These are phyloP conservation scores for Neurospora sp. DNA, from an alignment of 495 filamentous ascomycete genomes.

Conservation along the genomic window DNA sequence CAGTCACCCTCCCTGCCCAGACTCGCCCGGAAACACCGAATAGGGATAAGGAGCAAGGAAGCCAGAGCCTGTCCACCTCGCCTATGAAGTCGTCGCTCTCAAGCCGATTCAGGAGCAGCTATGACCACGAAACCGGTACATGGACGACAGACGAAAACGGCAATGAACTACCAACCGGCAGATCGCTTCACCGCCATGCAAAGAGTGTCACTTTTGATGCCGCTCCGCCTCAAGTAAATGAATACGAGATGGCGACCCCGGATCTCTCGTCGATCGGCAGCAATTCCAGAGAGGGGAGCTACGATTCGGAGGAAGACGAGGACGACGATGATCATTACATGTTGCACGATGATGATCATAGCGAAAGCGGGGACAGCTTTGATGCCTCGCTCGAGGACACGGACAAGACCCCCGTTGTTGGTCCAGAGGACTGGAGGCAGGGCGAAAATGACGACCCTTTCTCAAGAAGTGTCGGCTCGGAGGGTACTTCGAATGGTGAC, in stretches of 20 bases:
- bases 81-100: slow-evolving; percentile 82
- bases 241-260: slow-evolving; percentile 96
- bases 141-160: slow-evolving; percentile 56
- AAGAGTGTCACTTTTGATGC: slow-evolving; percentile 97
- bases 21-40: slow-evolving; percentile 48
- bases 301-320: slow-evolving; percentile 68
- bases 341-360: slow-evolving; percentile 52
- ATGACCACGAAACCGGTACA: slow-evolving; percentile 59
- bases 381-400: slow-evolving; percentile 90
- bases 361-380: slow-evolving; percentile 82
- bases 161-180: slow-evolving; percentile 47
- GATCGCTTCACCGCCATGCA: slow-evolving; percentile 62
- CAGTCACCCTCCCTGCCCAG: slow-evolving; percentile 1
- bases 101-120: slow-evolving; percentile 61
- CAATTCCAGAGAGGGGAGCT: slow-evolving; percentile 82
- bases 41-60: slow-evolving; percentile 45
- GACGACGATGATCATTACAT: slow-evolving; percentile 67
- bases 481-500: slow-evolving; percentile 58
- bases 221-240: slow-evolving; percentile 86
- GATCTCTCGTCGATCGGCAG: slow-evolving; percentile 84
- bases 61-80: slow-evolving; percentile 31
- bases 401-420: slow-evolving; percentile 91
- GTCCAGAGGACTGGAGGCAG: slow-evolving; percentile 90
- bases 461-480: slow-evolving; percentile 55
- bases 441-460: slow-evolving; percentile 65